These are phyloP conservation scores for Fusarium torulosum DNA, from an alignment of 2,329 filamentous ascomycete genomes.

Conservation along the genomic window DNA sequence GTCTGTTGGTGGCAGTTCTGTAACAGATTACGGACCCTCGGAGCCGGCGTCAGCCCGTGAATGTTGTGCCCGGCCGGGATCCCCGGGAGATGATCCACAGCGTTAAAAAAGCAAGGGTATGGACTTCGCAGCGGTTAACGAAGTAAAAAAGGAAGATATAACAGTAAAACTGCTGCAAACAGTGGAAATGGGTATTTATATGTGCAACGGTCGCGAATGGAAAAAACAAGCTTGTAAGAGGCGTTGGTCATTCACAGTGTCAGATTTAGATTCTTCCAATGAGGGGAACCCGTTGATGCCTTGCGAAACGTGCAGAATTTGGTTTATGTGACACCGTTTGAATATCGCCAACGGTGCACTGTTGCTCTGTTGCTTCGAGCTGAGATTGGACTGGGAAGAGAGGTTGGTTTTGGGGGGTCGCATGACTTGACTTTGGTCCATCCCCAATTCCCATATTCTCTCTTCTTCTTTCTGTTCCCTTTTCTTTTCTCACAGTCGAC, in stretches of 20 bases:
- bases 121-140: neutral
- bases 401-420: slow-evolving; percentile 26
- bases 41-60: slow-evolving; percentile 30
- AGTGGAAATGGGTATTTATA: neutral
- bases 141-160: neutral
- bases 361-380: slow-evolving; percentile 31
- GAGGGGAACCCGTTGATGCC: slow-evolving; percentile 18
- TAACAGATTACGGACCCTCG: slow-evolving; percentile 32
- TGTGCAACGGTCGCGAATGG: neutral
- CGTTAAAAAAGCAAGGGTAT: slow-evolving; percentile 7
- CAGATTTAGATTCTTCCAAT: neutral
- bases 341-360: slow-evolving; percentile 15
- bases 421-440: slow-evolving; percentile 32
- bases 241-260: slow-evolving; percentile 24
- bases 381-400: slow-evolving; percentile 22
- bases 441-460: slow-evolving; percentile 11
- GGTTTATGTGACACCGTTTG: slow-evolving; percentile 25
- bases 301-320: slow-evolving; percentile 22
- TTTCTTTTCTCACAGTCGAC: neutral
- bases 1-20: slow-evolving; percentile 6
- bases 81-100: slow-evolving; percentile 17
- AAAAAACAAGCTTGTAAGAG: slow-evolving; percentile 12
- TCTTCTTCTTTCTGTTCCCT: neutral
- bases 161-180: neutral
- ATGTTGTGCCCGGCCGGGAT: slow-evolving; percentile 32